Percentiles rank a stretch among this genome's conserved stretches.
Conservation (phyloP, 192 early-diverging fungal genomes). For the Thamnidium elegans region DNA sequence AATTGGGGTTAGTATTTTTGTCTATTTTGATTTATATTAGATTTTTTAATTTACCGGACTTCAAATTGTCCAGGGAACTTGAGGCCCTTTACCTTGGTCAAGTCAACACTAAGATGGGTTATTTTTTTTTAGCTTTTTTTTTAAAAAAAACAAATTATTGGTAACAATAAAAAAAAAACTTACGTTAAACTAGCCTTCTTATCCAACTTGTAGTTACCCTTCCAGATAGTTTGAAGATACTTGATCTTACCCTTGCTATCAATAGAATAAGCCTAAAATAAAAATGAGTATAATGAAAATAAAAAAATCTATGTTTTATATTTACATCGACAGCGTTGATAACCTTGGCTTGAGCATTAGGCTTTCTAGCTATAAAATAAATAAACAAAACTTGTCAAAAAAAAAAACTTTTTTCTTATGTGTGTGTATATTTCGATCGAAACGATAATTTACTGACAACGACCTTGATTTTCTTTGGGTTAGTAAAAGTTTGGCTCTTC, state of each 20-base stretch:
- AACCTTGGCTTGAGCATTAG: slow-evolving; percentile 30
- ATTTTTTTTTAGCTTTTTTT: too few relatives aligned
- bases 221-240: slow-evolving; percentile 34
- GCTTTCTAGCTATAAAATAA: slow-evolving; percentile 24
- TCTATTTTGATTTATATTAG: too few relatives aligned
- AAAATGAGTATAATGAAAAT: not conserved
- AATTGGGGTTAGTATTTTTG: too few relatives aligned
- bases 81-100: slow-evolving; percentile 30
- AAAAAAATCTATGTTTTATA: not conserved
- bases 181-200: slow-evolving; percentile 32
- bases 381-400: not conserved
- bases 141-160: too few relatives aligned
- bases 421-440: not conserved
- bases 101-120: slow-evolving; percentile 31
- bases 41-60: slow-evolving; percentile 27
- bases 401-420: too few relatives aligned
- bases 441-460: slow-evolving; percentile 32
- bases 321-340: slow-evolving; percentile 34
- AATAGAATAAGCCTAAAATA: slow-evolving; percentile 29
- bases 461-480: slow-evolving; percentile 26
- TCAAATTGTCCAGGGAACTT: slow-evolving; percentile 36
- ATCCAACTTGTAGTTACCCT: slow-evolving; percentile 30
- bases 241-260: slow-evolving; percentile 21
- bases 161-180: not conserved
- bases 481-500: slow-evolving; percentile 9